phyloP scores from a whole-genome alignment of 1,139 yeast species.

The Candida sp. region DNA sequence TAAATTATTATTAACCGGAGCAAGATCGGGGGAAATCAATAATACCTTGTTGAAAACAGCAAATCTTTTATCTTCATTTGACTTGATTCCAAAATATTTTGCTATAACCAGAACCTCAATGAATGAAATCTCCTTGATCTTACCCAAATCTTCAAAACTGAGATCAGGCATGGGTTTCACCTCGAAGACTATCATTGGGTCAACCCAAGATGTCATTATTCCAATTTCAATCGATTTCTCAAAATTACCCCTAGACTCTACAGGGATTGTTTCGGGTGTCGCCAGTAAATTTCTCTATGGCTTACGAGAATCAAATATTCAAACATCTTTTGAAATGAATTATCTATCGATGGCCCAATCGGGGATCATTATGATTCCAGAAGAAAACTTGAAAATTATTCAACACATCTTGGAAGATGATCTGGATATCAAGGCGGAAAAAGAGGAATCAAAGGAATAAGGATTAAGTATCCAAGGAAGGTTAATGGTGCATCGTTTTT shows the following conservation, averaged over 20 bases:
- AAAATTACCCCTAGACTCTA: conserved; percentile 55
- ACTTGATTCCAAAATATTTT: conserved; percentile 46
- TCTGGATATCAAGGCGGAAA: conserved; percentile 8
- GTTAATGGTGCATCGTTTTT: too few species aligned
- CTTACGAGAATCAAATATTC: conserved; percentile 15
- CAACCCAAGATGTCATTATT: conserved; percentile 51
- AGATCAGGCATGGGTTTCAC: conserved; percentile 39
- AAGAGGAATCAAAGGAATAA: neutral
- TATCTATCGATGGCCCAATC: conserved; percentile 63
- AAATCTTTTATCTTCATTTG: conserved; percentile 21
- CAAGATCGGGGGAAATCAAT: conserved; percentile 48
- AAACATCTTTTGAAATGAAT: conserved; percentile 46
- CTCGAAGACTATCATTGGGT: conserved; percentile 48
- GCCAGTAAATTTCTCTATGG: conserved; percentile 48
- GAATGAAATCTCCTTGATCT: conserved; percentile 52
- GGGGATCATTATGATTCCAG: conserved; percentile 59
- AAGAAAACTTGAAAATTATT: conserved; percentile 40
- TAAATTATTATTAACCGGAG: conserved; percentile 57
- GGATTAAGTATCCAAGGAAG: neutral
- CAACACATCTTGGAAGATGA: conserved; percentile 9
- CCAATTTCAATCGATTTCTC: conserved; percentile 57
- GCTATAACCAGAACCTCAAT: conserved; percentile 55
- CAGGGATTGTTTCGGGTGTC: conserved; percentile 68
- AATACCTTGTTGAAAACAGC: conserved; percentile 36
- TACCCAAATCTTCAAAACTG: conserved; percentile 42